phyloP scores from a whole-genome alignment of 257 asterid species.

The Catharanthus roseus region DNA sequence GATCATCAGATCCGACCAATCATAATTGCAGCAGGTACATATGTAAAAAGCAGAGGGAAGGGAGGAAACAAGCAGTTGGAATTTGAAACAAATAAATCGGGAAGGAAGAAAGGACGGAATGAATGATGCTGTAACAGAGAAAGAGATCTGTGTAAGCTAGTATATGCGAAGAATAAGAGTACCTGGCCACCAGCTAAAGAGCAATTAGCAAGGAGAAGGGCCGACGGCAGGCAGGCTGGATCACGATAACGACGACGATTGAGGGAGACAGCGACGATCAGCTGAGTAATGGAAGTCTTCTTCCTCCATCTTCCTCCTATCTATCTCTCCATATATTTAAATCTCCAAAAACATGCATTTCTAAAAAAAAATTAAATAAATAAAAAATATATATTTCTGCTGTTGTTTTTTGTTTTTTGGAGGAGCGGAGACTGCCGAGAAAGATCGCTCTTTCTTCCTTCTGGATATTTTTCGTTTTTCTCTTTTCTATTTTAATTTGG shows the following conservation, averaged over 20 bases:
- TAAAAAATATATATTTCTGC: too few relatives aligned
- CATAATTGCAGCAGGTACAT: not conserved
- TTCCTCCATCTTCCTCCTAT: too few relatives aligned
- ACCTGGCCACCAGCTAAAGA: not conserved
- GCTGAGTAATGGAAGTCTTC: not conserved
- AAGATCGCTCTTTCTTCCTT: not conserved
- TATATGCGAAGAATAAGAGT: not conserved
- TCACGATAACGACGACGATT: not conserved
- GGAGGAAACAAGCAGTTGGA: not conserved
- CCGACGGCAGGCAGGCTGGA: not conserved
- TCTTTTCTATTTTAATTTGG: too few relatives aligned
- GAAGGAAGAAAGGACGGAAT: too few relatives aligned
- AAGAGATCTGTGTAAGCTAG: not conserved
- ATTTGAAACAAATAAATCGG: too few relatives aligned
- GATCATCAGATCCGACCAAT: conserved; percentile 14
- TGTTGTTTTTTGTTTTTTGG: not conserved
- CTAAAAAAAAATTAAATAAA: too few relatives aligned
- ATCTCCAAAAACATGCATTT: not conserved
- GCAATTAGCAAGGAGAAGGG: not conserved
- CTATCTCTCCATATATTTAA: not conserved
- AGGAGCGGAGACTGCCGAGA: not conserved
- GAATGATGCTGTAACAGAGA: too few relatives aligned
- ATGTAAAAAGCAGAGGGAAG: not conserved
- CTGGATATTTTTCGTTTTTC: too few relatives aligned
- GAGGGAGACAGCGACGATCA: not conserved